Base-by-base conservation (phyloP, 306 rosid species). In the Pueraria montana region DNA sequence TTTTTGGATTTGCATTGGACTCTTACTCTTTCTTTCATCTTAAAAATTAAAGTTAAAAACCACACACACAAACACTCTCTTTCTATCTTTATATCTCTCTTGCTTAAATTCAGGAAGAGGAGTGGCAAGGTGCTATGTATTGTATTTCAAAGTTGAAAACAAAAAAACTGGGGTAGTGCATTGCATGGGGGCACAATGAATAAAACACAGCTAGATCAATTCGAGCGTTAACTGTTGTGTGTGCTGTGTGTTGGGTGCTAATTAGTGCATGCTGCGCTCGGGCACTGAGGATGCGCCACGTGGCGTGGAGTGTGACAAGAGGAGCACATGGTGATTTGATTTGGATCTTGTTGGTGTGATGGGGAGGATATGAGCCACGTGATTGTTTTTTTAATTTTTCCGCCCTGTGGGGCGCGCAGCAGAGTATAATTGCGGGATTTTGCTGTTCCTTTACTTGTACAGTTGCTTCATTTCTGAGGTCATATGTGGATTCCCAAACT, bases 1-100 rank as follows among this genome's bases (percentile, higher is more conserved):
- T 84, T 82, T 83, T 87, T 81, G 74, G 73, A 64, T 55, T 80
- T 64, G 80, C 53, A 66, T 83, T 87, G 84, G 86, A 30, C 76
- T 64, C 87, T 45, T 76, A 6, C 52, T 64, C 85, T 80, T 69
- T 74, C 80, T 76, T 38, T 68, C 83, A 58, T 80, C 82, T 76
- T 55, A 43, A 30, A 38, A 16, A 55, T 9, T n/a, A n/a, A n/a
- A n/a, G n/a, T n/a, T n/a, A n/a, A 16, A 76, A 74, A 61, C 45
- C 83, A 2, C 53, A 52, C 48, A 7, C 43, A 38, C 11, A 1
- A 1, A 6, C 43, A 0, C 43, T 8, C 43, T 38, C 43, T 38
- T 0, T 36, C 6, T 36, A 4, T 36, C 40, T 38, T 0, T 36
- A 0, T 36, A 4, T 36, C 40, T 36, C 6, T 36, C 11, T 38